Base-by-base conservation (phyloP, 371 early-diverging fungal genomes). In the Umbelopsis sp. region DNA sequence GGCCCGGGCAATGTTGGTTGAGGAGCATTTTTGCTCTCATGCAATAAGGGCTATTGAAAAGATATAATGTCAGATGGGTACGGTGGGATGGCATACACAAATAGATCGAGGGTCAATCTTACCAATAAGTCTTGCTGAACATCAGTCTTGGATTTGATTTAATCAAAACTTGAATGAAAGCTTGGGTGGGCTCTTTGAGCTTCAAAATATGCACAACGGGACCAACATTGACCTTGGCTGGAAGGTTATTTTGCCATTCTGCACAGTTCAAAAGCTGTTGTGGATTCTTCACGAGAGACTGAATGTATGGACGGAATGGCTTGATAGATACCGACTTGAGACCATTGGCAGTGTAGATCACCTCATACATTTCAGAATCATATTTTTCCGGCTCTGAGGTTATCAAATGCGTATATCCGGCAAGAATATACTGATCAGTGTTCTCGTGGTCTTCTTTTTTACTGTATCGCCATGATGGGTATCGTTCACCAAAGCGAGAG, bases 401-500 rank as follows among this genome's bases (percentile, higher is more conserved):
- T 66, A 93, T 73, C 4, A 93, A 68, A 73, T 93, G 90, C 0
- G 91, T 90, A 70, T 90, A 93, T 2, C 74, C 78, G 2, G 79
- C 80, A 37, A 80, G 78, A 22, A 89, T 46, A 63, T 82, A 91
- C 35, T 89, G 89, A 14, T 75, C 69, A 11, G 79, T 72, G 0
- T 63, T 50, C 20, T 14, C 65, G 63, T 87, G 88, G 1, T 76
- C 72, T 72, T 92, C 92, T 63, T 87, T 78, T 75, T 92, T 92
- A 70, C 80, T 83, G 66, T 92, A 92, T 6, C 45, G 65, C 91
- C 92, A 93, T 10, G 78, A 16, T 10, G 69, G 45, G 12, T 70
- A 66, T 0, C 52, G 29, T 67, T 86, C 79, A 0, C 91, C 90
- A 73, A 95, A 97, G 25, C 92, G 87, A 6, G 93, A 87, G 10